Base-by-base conservation (phyloP, 2,329 filamentous ascomycete species). In the Penicillium sp. region DNA sequence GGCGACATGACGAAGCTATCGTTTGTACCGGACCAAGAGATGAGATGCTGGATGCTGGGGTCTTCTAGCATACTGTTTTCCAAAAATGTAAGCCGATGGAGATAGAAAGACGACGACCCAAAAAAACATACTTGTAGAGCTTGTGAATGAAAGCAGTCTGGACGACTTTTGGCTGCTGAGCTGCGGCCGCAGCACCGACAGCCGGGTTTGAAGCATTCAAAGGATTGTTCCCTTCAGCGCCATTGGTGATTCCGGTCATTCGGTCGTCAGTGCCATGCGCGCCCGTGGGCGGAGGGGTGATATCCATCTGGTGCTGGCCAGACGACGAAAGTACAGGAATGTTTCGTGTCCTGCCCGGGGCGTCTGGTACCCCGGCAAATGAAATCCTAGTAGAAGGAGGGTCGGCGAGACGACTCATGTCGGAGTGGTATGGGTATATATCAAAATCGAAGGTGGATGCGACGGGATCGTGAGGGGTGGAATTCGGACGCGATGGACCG, bases 1-100 rank as follows among this genome's bases (percentile, higher is more conserved):
- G 94, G 94, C 23, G 92, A 96, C 91, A 99, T 97, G 68, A 99
- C 91, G 72, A 99, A 99, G 76, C 94, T 97, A 73, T 99, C 94
- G 57, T 92, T 91, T 48, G 89, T 89, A 64, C 81, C 86, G 2
- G 93, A 96, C 94, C 94, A 99, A 9, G 93, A 96, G 68, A 99
- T 99, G 58, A 99, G 80, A 73, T 97, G 92, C 68, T 94, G 89
- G 58, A 99, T 99, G 65, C 81, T 88, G 35, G 86, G 86, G 72
- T 99, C 94, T 74, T 99, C 94, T 59, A 99, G 81, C 94, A 99
- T 97, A 77, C 93, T 97, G 70, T 61, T 44, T 47, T 37, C 54
- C 29, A 27, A 15, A 48, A 29, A 10, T 12, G 59, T 70, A 41
- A 71, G 64, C 54, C 38, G 42, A 21, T 54, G 32, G 29, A 37